phyloP scores from a whole-genome alignment of 768 basidiomycete genomes.

The Russula earlei region DNA sequence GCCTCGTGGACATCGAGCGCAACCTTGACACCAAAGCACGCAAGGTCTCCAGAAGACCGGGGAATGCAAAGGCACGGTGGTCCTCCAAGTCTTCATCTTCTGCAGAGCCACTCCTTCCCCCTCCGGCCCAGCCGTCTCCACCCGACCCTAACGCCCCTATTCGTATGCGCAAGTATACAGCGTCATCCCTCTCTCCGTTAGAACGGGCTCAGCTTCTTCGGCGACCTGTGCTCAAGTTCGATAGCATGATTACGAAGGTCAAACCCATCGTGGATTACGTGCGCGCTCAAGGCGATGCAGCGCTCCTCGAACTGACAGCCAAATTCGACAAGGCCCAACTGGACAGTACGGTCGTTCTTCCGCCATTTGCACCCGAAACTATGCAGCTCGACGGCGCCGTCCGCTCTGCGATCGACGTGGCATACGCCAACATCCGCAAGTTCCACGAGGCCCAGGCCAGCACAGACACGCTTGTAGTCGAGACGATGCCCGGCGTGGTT shows the following conservation, averaged over 20 bases:
- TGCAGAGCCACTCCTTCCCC: slow-evolving; percentile 20
- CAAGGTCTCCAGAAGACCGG: slow-evolving; percentile 78
- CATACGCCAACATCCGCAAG: slow-evolving; percentile 83
- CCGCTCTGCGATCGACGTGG: slow-evolving; percentile 74
- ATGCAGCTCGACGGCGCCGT: slow-evolving; percentile 56
- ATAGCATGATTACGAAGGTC: slow-evolving; percentile 88
- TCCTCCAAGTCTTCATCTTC: slow-evolving; percentile 15
- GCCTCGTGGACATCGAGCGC: slow-evolving; percentile 71
- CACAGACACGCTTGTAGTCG: slow-evolving; percentile 61
- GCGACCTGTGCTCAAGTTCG: slow-evolving; percentile 81
- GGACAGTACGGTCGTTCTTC: slow-evolving; percentile 56
- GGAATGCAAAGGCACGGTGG: slow-evolving; percentile 89
- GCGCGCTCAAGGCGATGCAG: slow-evolving; percentile 72
- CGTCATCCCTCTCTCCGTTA: slow-evolving; percentile 37
- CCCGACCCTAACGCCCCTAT: slow-evolving; percentile 42
- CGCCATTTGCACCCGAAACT: slow-evolving; percentile 64
- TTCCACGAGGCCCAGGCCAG: slow-evolving; percentile 90
- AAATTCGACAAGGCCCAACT: slow-evolving; percentile 86
- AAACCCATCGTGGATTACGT: slow-evolving; percentile 90
- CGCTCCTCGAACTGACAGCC: slow-evolving; percentile 80
- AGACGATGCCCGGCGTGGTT: slow-evolving; percentile 97
- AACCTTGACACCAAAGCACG: slow-evolving; percentile 80
- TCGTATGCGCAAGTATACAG: slow-evolving; percentile 65
- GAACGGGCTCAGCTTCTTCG: slow-evolving; percentile 66
- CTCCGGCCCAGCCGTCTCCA: slow-evolving; percentile 21